Conservation (phyloP, 306 rosid species). For the Prunus mira region DNA sequence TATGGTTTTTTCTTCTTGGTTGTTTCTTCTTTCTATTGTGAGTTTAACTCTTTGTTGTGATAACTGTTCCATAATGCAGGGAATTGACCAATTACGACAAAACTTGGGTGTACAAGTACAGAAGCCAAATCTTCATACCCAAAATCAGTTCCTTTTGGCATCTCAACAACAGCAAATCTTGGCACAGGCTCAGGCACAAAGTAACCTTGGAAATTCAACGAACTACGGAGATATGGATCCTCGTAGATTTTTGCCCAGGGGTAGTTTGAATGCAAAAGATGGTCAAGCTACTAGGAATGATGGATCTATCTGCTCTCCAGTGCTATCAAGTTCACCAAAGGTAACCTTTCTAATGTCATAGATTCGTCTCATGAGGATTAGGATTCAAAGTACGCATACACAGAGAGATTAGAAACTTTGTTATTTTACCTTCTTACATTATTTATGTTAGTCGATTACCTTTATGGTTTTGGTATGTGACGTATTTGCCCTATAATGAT, state of each 20-base stretch:
- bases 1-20: conserved; percentile 8
- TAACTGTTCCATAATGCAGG: conserved; percentile 43
- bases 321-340: conserved; percentile 88
- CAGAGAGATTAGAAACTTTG: neutral
- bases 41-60: neutral
- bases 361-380: neutral
- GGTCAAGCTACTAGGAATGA: conserved; percentile 64
- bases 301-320: conserved; percentile 80
- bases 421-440: neutral
- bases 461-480: neutral
- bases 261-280: conserved; percentile 62
- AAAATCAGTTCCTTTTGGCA: conserved; percentile 77
- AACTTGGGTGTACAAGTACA: conserved; percentile 79
- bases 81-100: conserved; percentile 76
- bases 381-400: neutral
- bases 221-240: conserved; percentile 77
- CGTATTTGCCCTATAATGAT: neutral
- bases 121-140: conserved; percentile 71
- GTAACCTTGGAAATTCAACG: conserved; percentile 54
- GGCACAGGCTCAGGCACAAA: conserved; percentile 83
- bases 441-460: neutral
- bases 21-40: neutral
- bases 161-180: conserved; percentile 67
- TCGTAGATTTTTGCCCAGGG: conserved; percentile 67
- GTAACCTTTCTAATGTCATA: conserved; percentile 22